Evolutionary conservation across 192 early-diverging fungal genomes (phyloP).

Genomic region (Podila epicladia): DNA sequence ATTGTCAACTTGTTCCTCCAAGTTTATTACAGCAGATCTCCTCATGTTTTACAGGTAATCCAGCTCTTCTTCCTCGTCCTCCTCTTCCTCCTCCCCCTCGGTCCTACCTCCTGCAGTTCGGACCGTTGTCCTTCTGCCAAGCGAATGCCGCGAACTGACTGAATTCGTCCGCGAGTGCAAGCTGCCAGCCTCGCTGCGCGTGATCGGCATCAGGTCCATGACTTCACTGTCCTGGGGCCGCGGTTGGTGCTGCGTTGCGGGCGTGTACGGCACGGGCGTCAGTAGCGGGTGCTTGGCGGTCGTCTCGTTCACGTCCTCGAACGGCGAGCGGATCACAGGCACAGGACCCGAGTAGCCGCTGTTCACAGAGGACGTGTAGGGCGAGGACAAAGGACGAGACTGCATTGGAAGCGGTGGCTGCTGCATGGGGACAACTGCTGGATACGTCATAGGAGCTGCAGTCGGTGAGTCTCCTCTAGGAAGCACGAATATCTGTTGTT

Average conservation of each 20-base stretch:
- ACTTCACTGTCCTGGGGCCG: neutral
- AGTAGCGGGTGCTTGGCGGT: neutral
- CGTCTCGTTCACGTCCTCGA: neutral
- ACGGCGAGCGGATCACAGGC: neutral
- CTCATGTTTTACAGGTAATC: neutral
- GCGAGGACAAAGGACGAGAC: neutral
- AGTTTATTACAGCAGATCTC: too few relatives aligned
- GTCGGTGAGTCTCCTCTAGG: too few relatives aligned
- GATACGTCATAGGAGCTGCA: neutral
- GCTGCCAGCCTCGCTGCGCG: neutral
- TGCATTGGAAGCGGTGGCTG: neutral
- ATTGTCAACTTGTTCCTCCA: too few relatives aligned
- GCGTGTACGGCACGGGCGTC: neutral
- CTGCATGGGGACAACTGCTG: neutral
- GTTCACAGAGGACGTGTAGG: neutral
- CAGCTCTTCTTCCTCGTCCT: neutral
- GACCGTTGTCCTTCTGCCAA: neutral
- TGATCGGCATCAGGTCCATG: neutral
- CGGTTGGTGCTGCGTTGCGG: neutral
- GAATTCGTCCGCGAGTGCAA: neutral
- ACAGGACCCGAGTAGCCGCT: neutral
- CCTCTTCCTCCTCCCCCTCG: neutral
- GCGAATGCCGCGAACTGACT: neutral
- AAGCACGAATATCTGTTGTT: neutral
- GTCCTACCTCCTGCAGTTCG: neutral